A percentile compares a stretch with the other conserved stretches of the same genome.
Conservation (phyloP, 1,284 basidiomycete species). For the Grifola frondosa region DNA sequence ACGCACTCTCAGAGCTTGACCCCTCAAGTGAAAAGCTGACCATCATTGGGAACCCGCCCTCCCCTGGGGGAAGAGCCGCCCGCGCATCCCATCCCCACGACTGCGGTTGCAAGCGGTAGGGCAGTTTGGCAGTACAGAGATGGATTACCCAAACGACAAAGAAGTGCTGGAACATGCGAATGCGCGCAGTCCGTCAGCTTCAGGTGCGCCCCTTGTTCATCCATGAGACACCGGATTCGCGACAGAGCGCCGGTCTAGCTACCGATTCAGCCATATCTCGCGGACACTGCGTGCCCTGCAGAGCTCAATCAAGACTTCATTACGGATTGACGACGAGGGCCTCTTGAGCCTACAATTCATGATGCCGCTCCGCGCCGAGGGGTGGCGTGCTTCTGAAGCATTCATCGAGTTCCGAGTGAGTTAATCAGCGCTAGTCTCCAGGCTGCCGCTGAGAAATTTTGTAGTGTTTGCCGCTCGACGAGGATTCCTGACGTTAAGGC, state of each 20-base stretch:
- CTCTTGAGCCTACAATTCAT: slow-evolving; percentile 85
- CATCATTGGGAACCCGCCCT: slow-evolving; percentile 73
- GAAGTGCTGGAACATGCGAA: slow-evolving; percentile 89
- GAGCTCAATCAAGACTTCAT: slow-evolving; percentile 79
- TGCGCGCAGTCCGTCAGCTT: slow-evolving; percentile 69
- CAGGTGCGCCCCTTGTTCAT: slow-evolving; percentile 49
- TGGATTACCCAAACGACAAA: slow-evolving; percentile 90
- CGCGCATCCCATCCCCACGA: slow-evolving; percentile 48
- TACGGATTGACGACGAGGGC: slow-evolving; percentile 80
- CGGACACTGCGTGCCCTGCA: slow-evolving; percentile 73
- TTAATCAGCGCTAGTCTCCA: slow-evolving; percentile 11
- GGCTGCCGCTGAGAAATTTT: slow-evolving; percentile 1
- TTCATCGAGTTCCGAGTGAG: slow-evolving; percentile 85
- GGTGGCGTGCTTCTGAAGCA: slow-evolving; percentile 49
- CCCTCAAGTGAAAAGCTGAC: slow-evolving; percentile 81
- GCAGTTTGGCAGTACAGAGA: slow-evolving; percentile 84
- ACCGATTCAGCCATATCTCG: slow-evolving; percentile 73
- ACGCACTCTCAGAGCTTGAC: slow-evolving; percentile 88
- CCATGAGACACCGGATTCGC: neutral
- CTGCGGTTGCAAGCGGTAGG: slow-evolving; percentile 79
- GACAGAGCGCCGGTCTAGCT: slow-evolving; percentile 47
- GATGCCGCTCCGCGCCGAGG: slow-evolving; percentile 62
- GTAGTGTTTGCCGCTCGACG: slow-evolving; percentile 56
- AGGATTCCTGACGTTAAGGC: slow-evolving; percentile 16
- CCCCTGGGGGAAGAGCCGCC: slow-evolving; percentile 28